Conservation (phyloP, 306 rosid genomes). For the Datisca glomerata region DNA sequence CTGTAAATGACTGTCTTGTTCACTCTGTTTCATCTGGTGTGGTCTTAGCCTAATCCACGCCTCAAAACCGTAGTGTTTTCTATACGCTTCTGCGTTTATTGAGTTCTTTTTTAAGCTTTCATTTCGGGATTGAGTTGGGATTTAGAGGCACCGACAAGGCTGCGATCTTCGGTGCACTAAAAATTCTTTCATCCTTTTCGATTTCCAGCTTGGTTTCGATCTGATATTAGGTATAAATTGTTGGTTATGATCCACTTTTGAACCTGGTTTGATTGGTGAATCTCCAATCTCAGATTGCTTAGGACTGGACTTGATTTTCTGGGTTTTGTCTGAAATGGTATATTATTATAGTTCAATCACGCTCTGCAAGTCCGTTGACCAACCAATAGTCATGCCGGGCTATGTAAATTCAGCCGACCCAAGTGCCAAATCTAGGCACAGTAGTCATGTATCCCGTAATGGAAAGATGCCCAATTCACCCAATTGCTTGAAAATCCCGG, state of each 20-base stretch:
- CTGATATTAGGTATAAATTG: neutral
- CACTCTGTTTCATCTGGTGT: slow-evolving; percentile 25
- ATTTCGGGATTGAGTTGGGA: neutral
- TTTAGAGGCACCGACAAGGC: neutral
- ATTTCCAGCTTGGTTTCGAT: neutral
- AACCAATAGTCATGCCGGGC: slow-evolving; percentile 40
- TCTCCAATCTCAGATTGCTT: too few species aligned
- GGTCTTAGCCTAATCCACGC: slow-evolving; percentile 12
- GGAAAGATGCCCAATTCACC: slow-evolving; percentile 31
- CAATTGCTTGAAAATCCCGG: slow-evolving; percentile 35
- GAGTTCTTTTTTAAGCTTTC: too few species aligned
- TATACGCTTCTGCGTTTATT: slow-evolving; percentile 23
- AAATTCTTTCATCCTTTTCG: neutral
- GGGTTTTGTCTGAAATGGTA: slow-evolving; percentile 59
- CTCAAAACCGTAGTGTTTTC: too few species aligned
- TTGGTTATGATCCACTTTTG: neutral
- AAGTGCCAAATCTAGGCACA: slow-evolving; percentile 27
- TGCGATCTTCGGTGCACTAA: neutral
- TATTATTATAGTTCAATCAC: slow-evolving; percentile 71
- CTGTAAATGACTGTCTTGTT: slow-evolving; percentile 32
- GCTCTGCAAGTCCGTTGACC: slow-evolving; percentile 92
- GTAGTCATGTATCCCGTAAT: slow-evolving; percentile 6
- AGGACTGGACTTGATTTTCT: neutral
- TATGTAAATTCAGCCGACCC: slow-evolving; percentile 35
- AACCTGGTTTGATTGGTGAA: neutral